Evolutionary conservation across 108 stramenopile genomes (phyloP), one percentile per base, ranked within the genome.

Genomic region (Thalassiosira profunda): DNA sequence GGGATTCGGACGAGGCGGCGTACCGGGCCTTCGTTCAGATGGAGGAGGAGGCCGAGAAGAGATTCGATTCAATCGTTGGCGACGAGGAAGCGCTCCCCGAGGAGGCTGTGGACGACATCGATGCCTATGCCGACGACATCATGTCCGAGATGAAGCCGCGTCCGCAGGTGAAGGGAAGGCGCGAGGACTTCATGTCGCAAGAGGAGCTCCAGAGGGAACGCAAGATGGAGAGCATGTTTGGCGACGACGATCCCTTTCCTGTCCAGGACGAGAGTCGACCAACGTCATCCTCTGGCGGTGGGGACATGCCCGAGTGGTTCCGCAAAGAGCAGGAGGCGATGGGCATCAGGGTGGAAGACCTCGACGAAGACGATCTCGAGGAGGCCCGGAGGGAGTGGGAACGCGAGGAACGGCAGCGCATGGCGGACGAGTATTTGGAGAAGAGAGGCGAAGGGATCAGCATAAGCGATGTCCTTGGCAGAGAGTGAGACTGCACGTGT

Each of bases 301-400:
- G n/a, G n/a, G n/a, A n/a, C n/a, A 70, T 83, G 37, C 86, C 86
- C 11, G 84, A 63, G 15, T 88, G 86, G 86, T 54, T 88, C 9
- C 45, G 62, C 10, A 69, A 76, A 49, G 88, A 89, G 47, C 48
- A 73, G 42, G 82, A 83, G 53, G 48, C 65, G 17, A 20, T 24
- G 9, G 70, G 65, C 0, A 29, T 64, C 43, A 37, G 59, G 44
- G 11, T 47, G 37, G 58, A 70, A 6, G 78, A 68, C 40, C 3
- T 52, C 4, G 37, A 44, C 46, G 66, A 58, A 29, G 72, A 68
- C 5, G 48, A 34, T 24, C 12, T 63, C 35, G 78, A 79, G 5
- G 53, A 67, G 34, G 37, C 67, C 10, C 35, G 45, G 34, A 29
- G 43, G 28, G 72, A 68, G 29, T 63, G 68, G 63, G 63, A 64